Base-by-base conservation (phyloP, 768 basidiomycete genomes). In the Phaeolepiota aurea region DNA sequence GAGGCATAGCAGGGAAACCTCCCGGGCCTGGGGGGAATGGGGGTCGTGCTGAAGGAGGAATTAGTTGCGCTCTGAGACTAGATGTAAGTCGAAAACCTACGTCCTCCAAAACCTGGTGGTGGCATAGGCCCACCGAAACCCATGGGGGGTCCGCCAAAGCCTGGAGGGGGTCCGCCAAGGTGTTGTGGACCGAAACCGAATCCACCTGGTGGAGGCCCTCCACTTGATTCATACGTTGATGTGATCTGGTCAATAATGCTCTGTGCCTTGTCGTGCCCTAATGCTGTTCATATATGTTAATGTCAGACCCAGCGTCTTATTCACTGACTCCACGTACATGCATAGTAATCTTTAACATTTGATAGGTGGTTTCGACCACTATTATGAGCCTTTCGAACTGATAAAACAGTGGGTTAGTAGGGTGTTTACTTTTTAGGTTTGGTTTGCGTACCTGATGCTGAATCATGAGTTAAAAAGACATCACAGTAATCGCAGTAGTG, bases 191-290 rank as follows among this genome's bases (percentile, higher is more conserved):
- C 85, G 50, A 88, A 88, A 5, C 85, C 85, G 47, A 89, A 90
- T 3, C 88, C 87, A 38, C 87, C 87, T 9, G 86, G 86, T 48
- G 88, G 88, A 30, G 87, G 88, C 2, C 86, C 86, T 38, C 82
- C 81, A 32, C 86, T 80, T 20, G 74, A 76, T 63, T 98, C 94
- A 55, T 94, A 96, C 18, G 87, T 82, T 15, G 86, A 81, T 25
- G 91, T 93, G 62, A 99, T 98, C 62, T 94, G 89, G 74, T 99
- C 94, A 58, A 99, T 98, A 58, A 98, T 91, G 53, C 68, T 90
- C 62, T 99, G 96, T 13, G 94, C 93, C 62, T 94, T 94, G 74
- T 98, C 93, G 63, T 97, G 91, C 42, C 86, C 86, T 42, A 89
- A 76, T 1, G 86, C 86, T 88, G 44, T 14, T 38, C 15, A 37